Conservation (phyloP, 2,329 filamentous ascomycete genomes). For the Dactylellina parvicollis region DNA sequence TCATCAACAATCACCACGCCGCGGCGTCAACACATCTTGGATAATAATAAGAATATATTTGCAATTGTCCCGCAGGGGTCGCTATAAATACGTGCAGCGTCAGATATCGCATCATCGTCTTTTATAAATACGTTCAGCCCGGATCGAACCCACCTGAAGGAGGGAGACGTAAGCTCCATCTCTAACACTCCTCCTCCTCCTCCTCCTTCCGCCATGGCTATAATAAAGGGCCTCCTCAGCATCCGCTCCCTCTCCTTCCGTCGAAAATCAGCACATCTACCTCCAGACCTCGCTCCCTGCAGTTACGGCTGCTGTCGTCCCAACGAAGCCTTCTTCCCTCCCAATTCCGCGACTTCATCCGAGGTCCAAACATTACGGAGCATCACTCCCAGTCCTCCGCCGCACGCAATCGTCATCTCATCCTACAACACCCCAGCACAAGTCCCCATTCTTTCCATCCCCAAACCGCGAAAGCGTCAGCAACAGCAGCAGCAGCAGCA, state of each 20-base stretch:
- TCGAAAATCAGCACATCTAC: constrained; percentile 38
- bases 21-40: constrained; percentile 2
- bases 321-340: constrained; percentile 39
- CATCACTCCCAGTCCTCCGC: constrained; percentile 59
- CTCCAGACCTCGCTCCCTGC: constrained; percentile 51
- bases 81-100: not conserved
- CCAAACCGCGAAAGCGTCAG: constrained; percentile 36
- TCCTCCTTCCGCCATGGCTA: constrained; percentile 28
- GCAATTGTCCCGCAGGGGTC: constrained; percentile 41
- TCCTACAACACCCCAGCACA: constrained; percentile 39
- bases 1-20: not conserved
- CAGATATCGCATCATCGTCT: not conserved
- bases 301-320: constrained; percentile 45
- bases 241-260: constrained; percentile 35
- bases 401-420: constrained; percentile 56
- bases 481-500: not conserved
- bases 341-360: constrained; percentile 59
- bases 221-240: constrained; percentile 47
- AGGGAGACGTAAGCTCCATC: constrained; percentile 24
- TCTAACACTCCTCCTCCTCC: not conserved
- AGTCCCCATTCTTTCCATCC: constrained; percentile 46
- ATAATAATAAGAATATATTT: too few species aligned
- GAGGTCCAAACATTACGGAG: constrained; percentile 54
- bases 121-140: constrained; percentile 46
- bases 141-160: not conserved